Base-by-base conservation (phyloP, 805 yeast genomes). In the Sugiyamaella qingdaonensis region DNA sequence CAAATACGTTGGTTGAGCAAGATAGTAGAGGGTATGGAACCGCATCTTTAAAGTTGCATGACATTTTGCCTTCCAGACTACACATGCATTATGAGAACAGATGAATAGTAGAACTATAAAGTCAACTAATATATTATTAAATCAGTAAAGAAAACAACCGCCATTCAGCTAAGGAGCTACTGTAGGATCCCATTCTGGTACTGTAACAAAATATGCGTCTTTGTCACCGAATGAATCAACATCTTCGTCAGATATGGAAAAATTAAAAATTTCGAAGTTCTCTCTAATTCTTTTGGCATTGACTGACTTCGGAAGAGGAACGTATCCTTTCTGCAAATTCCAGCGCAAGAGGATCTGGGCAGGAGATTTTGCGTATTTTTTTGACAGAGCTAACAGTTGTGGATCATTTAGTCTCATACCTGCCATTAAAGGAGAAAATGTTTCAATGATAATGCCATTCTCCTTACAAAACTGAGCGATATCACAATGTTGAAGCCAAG, bases 281-380 rank as follows among this genome's bases (percentile, higher is more conserved):
- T 83, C 82, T 52, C 68, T 63, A 57, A 85, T 75, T 67, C 95
- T 78, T 47, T 76, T 76, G 27, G 65, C 64, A 53, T 80, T 78
- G 1, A 84, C 76, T 1, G 91, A 80, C 10, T 94, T 87, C 8
- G 95, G 88, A 14, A 88, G 73, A 21, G 95, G 95, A 34, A 86
- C 69, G 37, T 70, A 73, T 2, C 78, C 79, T 51, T 73, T 68
- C 53, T 77, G 75, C 13, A 78, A 55, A n/a, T 75, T 70, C 80
- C 81, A 79, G 44, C 71, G 67, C 37, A 79, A 66, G 52, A 77
- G 66, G 1, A 79, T 49, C 46, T 85, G 85, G 21, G 88, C 82
- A 13, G 87, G 66, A 27, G 83, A 65, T 59, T 77, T 84, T 19
- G 68, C 65, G 61, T 80, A 82, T 19, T 72, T 73, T 4, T 62